A percentile compares a stretch with the other conserved stretches of the same genome.
These are phyloP conservation scores for Rhypophila decipiens DNA, from an alignment of 495 filamentous ascomycete species.

Conservation along the genomic window DNA sequence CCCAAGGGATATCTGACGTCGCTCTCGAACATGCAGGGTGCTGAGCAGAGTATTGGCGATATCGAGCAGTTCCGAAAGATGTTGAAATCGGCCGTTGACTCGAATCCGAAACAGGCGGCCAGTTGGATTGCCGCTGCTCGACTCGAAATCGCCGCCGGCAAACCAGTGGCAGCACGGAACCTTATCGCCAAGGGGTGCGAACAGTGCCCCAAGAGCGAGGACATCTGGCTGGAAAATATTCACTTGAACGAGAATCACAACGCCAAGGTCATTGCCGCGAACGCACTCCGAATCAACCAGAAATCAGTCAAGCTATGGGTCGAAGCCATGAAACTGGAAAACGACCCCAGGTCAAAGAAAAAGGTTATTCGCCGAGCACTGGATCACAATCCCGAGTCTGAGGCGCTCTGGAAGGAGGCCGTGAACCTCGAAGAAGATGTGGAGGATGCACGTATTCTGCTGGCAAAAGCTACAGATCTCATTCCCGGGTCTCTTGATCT, in stretches of 20 bases:
- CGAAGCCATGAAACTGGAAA: constrained; percentile 89
- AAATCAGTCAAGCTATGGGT: constrained; percentile 87
- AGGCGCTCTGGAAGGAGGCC: constrained; percentile 94
- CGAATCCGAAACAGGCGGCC: constrained; percentile 90
- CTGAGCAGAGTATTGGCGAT: constrained; percentile 84
- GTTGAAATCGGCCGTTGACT: constrained; percentile 89
- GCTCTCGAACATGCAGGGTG: constrained; percentile 68
- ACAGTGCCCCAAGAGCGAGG: constrained; percentile 87
- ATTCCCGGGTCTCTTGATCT: constrained; percentile 90
- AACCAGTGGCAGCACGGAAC: constrained; percentile 76
- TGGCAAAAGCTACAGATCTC: constrained; percentile 89
- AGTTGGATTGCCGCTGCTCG: constrained; percentile 95
- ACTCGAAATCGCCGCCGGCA: constrained; percentile 86
- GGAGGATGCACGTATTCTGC: constrained; percentile 74
- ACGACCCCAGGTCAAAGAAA: constrained; percentile 73
- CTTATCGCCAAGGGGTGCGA: constrained; percentile 81
- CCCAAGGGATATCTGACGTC: constrained; percentile 93
- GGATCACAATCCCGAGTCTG: constrained; percentile 83
- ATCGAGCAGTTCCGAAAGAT: constrained; percentile 92
- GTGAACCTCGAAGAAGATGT: constrained; percentile 91
- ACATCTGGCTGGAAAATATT: constrained; percentile 93
- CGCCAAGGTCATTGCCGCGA: constrained; percentile 91
- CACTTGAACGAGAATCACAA: constrained; percentile 86
- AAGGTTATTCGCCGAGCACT: constrained; percentile 83
- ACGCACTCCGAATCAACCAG: constrained; percentile 84